These are phyloP conservation scores for Podaxis pistillaris DNA, from an alignment of 768 basidiomycete genomes.

Conservation along the genomic window DNA sequence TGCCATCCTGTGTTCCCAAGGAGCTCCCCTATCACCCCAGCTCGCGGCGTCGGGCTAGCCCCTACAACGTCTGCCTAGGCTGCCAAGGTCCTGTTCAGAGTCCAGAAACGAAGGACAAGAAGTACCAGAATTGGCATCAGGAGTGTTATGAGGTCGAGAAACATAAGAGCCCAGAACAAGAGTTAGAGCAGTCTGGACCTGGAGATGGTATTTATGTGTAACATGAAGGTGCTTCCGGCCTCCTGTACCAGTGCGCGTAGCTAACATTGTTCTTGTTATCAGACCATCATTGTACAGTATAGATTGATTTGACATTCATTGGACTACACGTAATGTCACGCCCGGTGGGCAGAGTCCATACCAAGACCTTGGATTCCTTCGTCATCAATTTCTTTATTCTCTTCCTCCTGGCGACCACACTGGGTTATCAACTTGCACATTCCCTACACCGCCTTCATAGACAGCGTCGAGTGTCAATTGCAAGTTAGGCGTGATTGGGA, in stretches of 20 bases:
- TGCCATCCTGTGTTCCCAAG: not conserved
- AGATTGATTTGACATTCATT: not conserved
- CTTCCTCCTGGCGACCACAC: constrained; percentile 41
- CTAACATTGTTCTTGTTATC: not conserved
- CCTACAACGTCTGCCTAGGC: constrained; percentile 8
- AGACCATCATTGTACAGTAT: not conserved
- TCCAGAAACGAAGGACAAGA: not conserved
- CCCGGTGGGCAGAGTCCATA: too few relatives aligned
- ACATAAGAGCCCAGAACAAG: not conserved
- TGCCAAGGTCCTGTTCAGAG: constrained; percentile 1
- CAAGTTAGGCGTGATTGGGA: constrained; percentile 48
- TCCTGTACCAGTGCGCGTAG: not conserved
- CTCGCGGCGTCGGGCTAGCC: not conserved
- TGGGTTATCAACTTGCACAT: constrained; percentile 57
- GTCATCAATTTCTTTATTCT: not conserved
- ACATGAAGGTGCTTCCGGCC: not conserved
- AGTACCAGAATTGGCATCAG: constrained; percentile 5
- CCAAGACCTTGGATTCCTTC: not conserved
- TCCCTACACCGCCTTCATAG: constrained; percentile 66
- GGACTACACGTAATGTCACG: too few relatives aligned
- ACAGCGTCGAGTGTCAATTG: constrained; percentile 52
- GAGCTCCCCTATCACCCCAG: not conserved
- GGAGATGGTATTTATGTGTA: not conserved
- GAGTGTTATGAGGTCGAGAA: constrained; percentile 2
- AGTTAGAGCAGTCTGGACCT: not conserved